Percentiles rank a stretch among this genome's conserved stretches.
phyloP scores from a whole-genome alignment of 2,329 filamentous ascomycete species.

The Didymella keratinophila region DNA sequence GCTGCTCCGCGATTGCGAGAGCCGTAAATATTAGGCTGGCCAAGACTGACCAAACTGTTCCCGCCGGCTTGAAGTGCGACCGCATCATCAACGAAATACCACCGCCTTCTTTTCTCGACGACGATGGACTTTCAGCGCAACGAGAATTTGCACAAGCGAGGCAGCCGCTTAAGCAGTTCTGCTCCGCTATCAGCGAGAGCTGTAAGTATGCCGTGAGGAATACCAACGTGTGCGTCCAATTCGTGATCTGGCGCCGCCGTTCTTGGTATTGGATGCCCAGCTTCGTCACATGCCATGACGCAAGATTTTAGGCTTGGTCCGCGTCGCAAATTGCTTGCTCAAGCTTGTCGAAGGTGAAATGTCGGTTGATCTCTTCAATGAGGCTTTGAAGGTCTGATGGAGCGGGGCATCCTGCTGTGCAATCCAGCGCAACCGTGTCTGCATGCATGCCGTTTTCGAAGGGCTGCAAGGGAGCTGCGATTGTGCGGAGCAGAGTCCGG shows the following conservation, averaged over 20 bases:
- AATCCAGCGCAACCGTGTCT: not conserved
- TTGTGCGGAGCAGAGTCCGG: conserved; percentile 5
- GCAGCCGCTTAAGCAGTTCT: not conserved
- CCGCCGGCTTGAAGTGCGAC: not conserved
- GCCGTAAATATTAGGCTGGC: not conserved
- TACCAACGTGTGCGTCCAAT: not conserved
- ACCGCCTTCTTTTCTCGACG: not conserved
- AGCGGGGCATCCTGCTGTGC: not conserved
- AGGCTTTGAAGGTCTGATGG: not conserved
- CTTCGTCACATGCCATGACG: conserved; percentile 3
- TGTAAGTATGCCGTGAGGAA: not conserved
- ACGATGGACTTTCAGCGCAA: not conserved
- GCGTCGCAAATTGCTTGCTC: not conserved
- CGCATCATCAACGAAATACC: not conserved
- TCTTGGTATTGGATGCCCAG: conserved; percentile 16
- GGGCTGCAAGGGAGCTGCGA: conserved; percentile 1
- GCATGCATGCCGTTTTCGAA: not conserved
- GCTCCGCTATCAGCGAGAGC: conserved; percentile 3
- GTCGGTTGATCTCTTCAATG: not conserved
- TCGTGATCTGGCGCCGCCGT: not conserved
- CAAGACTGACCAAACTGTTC: not conserved
- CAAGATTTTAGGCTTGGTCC: not conserved
- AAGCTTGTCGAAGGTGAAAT: not conserved
- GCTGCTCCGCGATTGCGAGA: not conserved
- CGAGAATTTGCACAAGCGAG: not conserved